Conservation (phyloP, 371 early-diverging fungal genomes). For the Mucor velutinosus region DNA sequence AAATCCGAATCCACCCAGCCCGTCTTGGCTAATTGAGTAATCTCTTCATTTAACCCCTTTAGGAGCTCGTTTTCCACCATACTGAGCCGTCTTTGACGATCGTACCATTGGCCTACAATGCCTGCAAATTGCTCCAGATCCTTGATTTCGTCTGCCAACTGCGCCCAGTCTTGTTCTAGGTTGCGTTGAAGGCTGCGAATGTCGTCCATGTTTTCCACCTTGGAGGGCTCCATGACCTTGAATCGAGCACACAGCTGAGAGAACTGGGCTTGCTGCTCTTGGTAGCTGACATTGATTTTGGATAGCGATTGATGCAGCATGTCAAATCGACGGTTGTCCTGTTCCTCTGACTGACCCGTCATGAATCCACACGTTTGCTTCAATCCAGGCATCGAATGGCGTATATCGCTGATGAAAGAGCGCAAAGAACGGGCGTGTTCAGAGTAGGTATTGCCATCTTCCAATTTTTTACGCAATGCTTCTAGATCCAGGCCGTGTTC, state of each 20-base stretch:
- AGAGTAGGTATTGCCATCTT: conserved; percentile 42
- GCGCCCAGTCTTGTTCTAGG: conserved; percentile 35
- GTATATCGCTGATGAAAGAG: conserved; percentile 29
- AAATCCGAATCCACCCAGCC: conserved; percentile 28
- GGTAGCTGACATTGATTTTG: conserved; percentile 16
- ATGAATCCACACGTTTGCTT: conserved; percentile 51
- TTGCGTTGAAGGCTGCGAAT: conserved; percentile 14
- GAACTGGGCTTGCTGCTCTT: conserved; percentile 22
- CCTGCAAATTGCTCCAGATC: conserved; percentile 29
- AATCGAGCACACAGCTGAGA: conserved; percentile 26
- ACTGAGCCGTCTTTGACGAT: conserved; percentile 38
- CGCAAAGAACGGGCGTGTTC: conserved; percentile 29
- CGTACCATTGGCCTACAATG: conserved; percentile 40
- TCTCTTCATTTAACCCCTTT: conserved; percentile 31
- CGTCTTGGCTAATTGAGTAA: conserved; percentile 25
- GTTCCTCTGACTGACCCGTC: conserved; percentile 47
- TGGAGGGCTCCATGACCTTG: conserved; percentile 19
- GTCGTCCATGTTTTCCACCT: conserved; percentile 25
- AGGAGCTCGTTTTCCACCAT: conserved; percentile 26
- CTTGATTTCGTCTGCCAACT: conserved; percentile 28
- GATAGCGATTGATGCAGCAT: conserved; percentile 21
- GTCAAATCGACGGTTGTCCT: conserved; percentile 37
- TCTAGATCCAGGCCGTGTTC: conserved; percentile 29
- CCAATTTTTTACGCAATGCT: conserved; percentile 31
- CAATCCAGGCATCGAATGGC: conserved; percentile 36